Base-by-base conservation (phyloP, 176 grass and related monocot genomes). In the Bothriochloa decipiens region DNA sequence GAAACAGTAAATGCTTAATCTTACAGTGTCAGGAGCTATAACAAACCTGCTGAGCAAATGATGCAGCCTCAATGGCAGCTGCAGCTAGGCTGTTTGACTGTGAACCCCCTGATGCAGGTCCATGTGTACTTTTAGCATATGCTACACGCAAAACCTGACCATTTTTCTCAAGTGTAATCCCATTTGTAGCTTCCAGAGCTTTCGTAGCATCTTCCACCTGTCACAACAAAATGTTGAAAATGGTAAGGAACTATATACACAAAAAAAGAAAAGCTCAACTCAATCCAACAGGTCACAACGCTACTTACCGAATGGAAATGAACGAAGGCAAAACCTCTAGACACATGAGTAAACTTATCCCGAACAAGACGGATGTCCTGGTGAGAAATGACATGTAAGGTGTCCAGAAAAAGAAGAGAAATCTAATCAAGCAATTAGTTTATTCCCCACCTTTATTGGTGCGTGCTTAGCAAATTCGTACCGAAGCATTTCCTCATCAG, bases 301-400 rank as follows among this genome's bases (percentile, higher is more conserved):
- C 26, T 29, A 85, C 83, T 88, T 92, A 96, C 97, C 40, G 97
- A 96, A 89, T 96, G 90, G 86, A 99, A 99, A 90, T 99, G 97
- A 58, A 99, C 75, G 47, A 99, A 99, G 52, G 97, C 97, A 74
- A 99, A 99, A 82, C 97, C 97, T 79, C 94, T 93, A 25, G 97
- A 99, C 23, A 99, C 97, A 86, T 99, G 97, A 88, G 97, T 99
- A 77, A 99, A 99, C 82, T 92, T 96, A 87, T 96, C 97, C 86
- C 97, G 91, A 41, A 99, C 93, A 84, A 99, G 93, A 32, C 91
- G 97, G 35, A 99, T 94, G 81, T 99, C 93, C 97, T 96, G 88
- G 77, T 89, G 29, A 88, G 57, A 81, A 87, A 74, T 53, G 11
- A 13, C 26, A 83, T 70, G 49, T 76, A 74, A 74, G 68, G 25